A percentile compares a stretch with the other conserved stretches of the same genome.
Conservation (phyloP, 1,139 yeast species). For the Blastobotrys serpentis region DNA sequence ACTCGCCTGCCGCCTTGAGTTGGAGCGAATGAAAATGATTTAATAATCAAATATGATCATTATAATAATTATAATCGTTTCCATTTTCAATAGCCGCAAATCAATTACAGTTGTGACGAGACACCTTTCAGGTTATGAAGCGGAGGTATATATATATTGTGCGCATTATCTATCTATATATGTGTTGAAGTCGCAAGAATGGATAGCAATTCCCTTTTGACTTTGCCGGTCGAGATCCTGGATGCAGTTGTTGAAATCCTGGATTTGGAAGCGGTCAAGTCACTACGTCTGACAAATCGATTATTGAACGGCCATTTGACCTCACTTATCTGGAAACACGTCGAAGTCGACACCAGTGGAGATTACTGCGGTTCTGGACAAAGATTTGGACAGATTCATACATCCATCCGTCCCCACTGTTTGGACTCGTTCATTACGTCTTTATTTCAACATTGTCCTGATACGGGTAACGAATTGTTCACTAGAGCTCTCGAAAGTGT, state of each 20-base stretch:
- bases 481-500: background rate
- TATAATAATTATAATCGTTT: too few species aligned
- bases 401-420: constrained; percentile 3
- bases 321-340: background rate
- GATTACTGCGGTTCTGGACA: constrained; percentile 3
- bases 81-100: too few species aligned
- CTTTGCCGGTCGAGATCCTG: constrained; percentile 1
- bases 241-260: background rate
- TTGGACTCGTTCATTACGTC: constrained; percentile 3
- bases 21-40: too few species aligned
- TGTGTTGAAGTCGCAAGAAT: too few species aligned
- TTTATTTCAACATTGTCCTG: background rate
- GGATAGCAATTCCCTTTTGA: background rate
- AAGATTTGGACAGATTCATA: constrained; percentile 1
- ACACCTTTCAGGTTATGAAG: background rate
- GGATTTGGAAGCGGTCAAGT: background rate
- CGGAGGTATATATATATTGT: too few species aligned
- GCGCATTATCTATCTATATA: too few species aligned
- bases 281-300: background rate
- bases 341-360: constrained; percentile 5
- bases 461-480: background rate
- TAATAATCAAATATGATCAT: too few species aligned
- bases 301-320: constrained; percentile 5
- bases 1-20: too few species aligned
- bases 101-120: too few species aligned